A percentile compares a stretch with the other conserved stretches of the same genome.
Evolutionary conservation across 495 filamentous ascomycete genomes (phyloP).

Genomic region (Talaromyces proteolyticus): DNA sequence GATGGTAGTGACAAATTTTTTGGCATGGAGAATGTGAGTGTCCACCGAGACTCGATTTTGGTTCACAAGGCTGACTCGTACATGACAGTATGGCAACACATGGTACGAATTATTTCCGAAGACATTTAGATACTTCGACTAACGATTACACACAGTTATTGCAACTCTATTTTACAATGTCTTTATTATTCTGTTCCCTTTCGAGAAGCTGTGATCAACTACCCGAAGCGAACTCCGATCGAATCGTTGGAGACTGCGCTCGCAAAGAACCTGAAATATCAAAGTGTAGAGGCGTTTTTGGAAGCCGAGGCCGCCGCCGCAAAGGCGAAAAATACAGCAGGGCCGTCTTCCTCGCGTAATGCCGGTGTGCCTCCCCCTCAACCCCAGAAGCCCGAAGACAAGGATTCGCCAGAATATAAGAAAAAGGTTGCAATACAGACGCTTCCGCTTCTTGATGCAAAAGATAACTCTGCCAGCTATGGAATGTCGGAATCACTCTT

Average conservation of each 20-base stretch:
- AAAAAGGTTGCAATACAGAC: conserved; percentile 89
- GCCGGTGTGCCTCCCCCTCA: conserved; percentile 44
- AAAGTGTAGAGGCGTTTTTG: conserved; percentile 31
- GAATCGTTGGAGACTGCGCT: conserved; percentile 45
- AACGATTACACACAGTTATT: conserved; percentile 58
- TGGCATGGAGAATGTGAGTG: conserved; percentile 91
- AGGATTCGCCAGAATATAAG: conserved; percentile 88
- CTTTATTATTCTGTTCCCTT: conserved; percentile 94
- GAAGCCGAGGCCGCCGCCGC: conserved; percentile 39
- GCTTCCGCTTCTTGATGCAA: conserved; percentile 76
- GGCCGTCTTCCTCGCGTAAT: conserved; percentile 32
- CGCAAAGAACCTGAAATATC: conserved; percentile 38
- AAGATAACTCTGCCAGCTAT: conserved; percentile 72
- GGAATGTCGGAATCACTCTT: conserved; percentile 95
- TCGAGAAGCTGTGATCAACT: conserved; percentile 91
- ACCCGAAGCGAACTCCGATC: conserved; percentile 61
- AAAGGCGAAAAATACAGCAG: conserved; percentile 33
- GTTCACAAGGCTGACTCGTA: conserved; percentile 9
- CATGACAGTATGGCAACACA: conserved; percentile 84
- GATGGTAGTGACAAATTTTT: conserved; percentile 99
- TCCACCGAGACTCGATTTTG: conserved; percentile 1
- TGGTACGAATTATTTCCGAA: conserved; percentile 57
- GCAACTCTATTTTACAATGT: conserved; percentile 96
- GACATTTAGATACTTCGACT: background rate
- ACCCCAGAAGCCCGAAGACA: conserved; percentile 69